Evolutionary conservation across 805 yeast genomes (phyloP), one percentile per base, ranked within the genome.

Genomic region (Sugiyamaella lignohabitans): DNA sequence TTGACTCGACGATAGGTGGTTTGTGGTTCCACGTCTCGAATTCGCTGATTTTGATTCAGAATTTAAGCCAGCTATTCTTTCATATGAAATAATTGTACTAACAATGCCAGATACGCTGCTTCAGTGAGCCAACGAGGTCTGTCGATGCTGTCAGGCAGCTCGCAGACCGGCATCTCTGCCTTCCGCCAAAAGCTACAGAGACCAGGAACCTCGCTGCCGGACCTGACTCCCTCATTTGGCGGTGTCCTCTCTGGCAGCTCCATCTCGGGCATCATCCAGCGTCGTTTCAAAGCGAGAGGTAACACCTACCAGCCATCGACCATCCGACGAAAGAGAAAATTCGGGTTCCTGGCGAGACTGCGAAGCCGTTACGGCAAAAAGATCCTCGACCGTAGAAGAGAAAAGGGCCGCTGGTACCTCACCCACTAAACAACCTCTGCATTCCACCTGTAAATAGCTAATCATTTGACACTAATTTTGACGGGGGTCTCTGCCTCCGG

Each of bases 301-400:
- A 84, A 87, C 69, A 87, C 96, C 17, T 91, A 84, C 67, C 97
- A 91, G 67, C 98, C 98, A 44, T 82, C 87, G 51, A 87, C 94
- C 3, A 70, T 87, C 53, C 87, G 85, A 64, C 77, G 98, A 64
- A 93, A 93, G 72, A 82, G 96, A 66, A 80, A 84, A 29, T 74
- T 84, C 48, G 98, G 98, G 0, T 93, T 89, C 59, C 72, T 93
- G 62, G 87, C 95, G 10, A 79, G 97, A 63, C 76, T 84, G 66
- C 79, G 81, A 61, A 68, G 84, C 4, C 77, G 74, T 57, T 74
- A 78, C 32, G 97, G 97, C 5, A 77, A 91, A 56, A 85, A 80
- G 61, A 77, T 93, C 34, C 67, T 93, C 47, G 76, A 76, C 46
- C 76, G 91, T 63, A 78, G 98, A 67, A 80, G 70, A 59, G 83